Base-by-base conservation (phyloP, 1,284 basidiomycete genomes). In the Ceratobasidium sp. region DNA sequence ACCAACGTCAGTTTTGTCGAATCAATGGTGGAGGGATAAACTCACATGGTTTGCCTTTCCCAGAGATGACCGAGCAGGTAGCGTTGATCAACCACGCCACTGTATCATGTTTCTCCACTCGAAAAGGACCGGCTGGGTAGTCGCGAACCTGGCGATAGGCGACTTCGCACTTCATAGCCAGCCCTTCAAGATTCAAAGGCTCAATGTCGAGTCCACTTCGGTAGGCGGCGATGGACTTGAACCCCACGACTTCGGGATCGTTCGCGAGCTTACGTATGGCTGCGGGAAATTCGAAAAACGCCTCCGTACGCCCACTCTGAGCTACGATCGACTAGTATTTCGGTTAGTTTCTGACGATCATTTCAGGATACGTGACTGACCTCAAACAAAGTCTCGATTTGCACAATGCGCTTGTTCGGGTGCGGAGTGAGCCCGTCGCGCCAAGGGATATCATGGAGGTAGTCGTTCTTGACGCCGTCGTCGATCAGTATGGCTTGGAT, bases 201-300 rank as follows among this genome's bases (percentile, higher is more conserved):
- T 50, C 32, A 18, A 92, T 82, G 76, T 88, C 83, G 49, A 93
- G 82, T 3, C 91, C 91, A 0, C 90, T 90, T 63, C 91, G 85
- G 78, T 93, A 93, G 79, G 90, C 91, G 1, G 87, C 84, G 57
- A 92, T 85, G 11, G 90, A 91, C 80, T 93, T 93, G 84, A 92
- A 91, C 1, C 85, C 88, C 0, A 82, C 89, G 18, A 92, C 88
- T 44, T 83, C 80, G 0, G 81, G 77, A 72, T 88, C 83, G 4
- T 69, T 67, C 0, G 85, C 86, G 61, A 78, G 77, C 0, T 79
- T 74, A 0, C 73, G 77, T 43, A 89, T 80, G 2, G 75, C 77
- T 5, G 57, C 74, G 73, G 38, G 83, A 73, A 41, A 76, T 73
- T 72, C 79, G 78, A 35, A 85, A 76, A 49, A 85, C 80, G 55